Conservation (phyloP, 495 filamentous ascomycete species). For the Penicillium daleae region DNA sequence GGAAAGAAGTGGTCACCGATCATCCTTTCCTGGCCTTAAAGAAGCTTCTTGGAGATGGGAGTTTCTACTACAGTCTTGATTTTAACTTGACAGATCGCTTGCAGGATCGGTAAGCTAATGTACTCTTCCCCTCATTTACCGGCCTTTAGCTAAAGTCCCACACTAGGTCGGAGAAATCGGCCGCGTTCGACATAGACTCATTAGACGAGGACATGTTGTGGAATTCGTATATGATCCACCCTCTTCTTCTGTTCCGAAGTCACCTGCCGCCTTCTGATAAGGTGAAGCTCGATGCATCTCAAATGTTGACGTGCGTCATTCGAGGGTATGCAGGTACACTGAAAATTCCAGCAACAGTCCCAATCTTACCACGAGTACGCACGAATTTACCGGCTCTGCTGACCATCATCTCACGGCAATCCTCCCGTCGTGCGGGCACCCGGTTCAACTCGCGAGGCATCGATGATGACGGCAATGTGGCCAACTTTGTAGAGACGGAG, state of each 20-base stretch:
- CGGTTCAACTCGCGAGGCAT: slow-evolving; percentile 96
- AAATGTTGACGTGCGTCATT: slow-evolving; percentile 91
- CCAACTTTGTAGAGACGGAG: slow-evolving; percentile 83
- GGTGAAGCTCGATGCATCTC: slow-evolving; percentile 74
- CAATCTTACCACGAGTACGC: slow-evolving; percentile 46
- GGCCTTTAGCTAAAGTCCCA: slow-evolving; percentile 53
- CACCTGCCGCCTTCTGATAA: slow-evolving; percentile 74
- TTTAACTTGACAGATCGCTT: slow-evolving; percentile 94
- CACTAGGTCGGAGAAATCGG: slow-evolving; percentile 47
- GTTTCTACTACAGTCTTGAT: slow-evolving; percentile 96
- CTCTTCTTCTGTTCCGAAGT: slow-evolving; percentile 85
- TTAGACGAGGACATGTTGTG: slow-evolving; percentile 91
- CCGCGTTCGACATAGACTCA: slow-evolving; percentile 77
- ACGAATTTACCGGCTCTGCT: slow-evolving; percentile 80
- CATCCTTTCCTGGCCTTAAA: slow-evolving; percentile 89
- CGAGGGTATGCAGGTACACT: slow-evolving; percentile 87
- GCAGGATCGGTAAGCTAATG: slow-evolving; percentile 74
- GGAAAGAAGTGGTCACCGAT: slow-evolving; percentile 69
- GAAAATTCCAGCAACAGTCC: slow-evolving; percentile 71
- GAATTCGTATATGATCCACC: slow-evolving; percentile 98
- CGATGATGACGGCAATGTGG: slow-evolving; percentile 95
- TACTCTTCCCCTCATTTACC: background rate
- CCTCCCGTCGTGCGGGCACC: slow-evolving; percentile 89
- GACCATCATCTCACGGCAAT: slow-evolving; percentile 89
- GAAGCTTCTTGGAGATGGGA: slow-evolving; percentile 91